A percentile compares a stretch with the other conserved stretches of the same genome.
Evolutionary conservation across 1,284 basidiomycete genomes (phyloP).

Genomic region (Cutaneotrichosporon daszewskae): DNA sequence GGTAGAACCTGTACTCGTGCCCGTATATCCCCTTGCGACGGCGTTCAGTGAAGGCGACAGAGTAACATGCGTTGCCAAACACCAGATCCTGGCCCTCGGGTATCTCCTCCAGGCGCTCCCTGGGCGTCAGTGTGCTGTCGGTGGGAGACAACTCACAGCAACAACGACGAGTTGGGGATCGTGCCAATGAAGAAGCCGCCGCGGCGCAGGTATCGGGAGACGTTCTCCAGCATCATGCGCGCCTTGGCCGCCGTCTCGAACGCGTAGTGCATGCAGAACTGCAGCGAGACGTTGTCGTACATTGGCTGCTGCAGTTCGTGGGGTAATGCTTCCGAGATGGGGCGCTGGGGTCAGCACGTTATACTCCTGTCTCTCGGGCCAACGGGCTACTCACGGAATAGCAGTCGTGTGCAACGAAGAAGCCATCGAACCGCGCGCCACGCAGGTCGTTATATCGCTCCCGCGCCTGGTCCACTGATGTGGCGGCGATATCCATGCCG

Average conservation of each 20-base stretch:
- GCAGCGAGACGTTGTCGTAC: conserved; percentile 94
- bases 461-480: conserved; percentile 86
- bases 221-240: conserved; percentile 88
- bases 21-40: conserved; percentile 66
- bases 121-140: conserved; percentile 29
- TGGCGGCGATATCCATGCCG: conserved; percentile 81
- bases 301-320: conserved; percentile 51
- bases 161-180: conserved; percentile 74
- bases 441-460: conserved; percentile 58
- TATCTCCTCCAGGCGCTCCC: conserved; percentile 62
- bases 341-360: conserved; percentile 43
- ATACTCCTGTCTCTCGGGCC: no score
- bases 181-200: conserved; percentile 93
- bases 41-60: conserved; percentile 71
- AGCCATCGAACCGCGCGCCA: conserved; percentile 60
- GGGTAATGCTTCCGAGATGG: conserved; percentile 66
- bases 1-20: conserved; percentile 88
- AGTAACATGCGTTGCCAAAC: conserved; percentile 89
- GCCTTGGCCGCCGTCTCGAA: conserved; percentile 84
- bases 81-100: conserved; percentile 60
- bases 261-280: conserved; percentile 99
- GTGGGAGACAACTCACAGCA: conserved; percentile 58
- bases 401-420: conserved; percentile 84
- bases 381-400: no score
- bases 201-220: conserved; percentile 66